Evolutionary conservation across 495 filamentous ascomycete genomes (phyloP), one percentile per base, ranked within the genome.

Genomic region (Polyplosphaeria fusca): DNA sequence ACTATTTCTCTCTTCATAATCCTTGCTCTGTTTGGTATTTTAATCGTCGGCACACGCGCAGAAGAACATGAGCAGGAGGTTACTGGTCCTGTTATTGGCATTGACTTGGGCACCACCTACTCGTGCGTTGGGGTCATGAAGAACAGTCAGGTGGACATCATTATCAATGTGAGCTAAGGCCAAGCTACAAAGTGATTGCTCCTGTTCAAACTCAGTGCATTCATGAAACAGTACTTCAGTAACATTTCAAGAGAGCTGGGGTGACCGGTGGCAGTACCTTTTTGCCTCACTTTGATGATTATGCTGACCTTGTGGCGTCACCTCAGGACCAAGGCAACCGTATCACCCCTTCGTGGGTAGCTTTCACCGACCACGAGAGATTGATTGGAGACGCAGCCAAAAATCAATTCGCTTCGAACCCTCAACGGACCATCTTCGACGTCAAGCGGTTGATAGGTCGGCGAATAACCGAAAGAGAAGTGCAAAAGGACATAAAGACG

Each of bases 111-210:
- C 74, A 97, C 92, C 45, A 97, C 92, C 46, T 97, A 97, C 80
- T 95, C 89, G 65, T 97, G 92, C 75, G 92, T 96, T 64, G 92
- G 91, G 86, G 87, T 97, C 66, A 96, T 96, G 93, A 90, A 93
- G 68, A 87, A 89, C 72, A 91, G 92, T 70, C 95, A 95, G 76
- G 93, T 97, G 52, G 93, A 97, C 26, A 63, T 63, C 25, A 26
- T 63, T 9, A 47, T 41, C 37, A 62, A 62, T 54, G 52, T n/a
- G n/a, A n/a, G n/a, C 47, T 19, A 52, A 61, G 27, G 55, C 47
- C 22, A 58, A 37, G 47, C n/a, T 42, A 16, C n/a, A n/a, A n/a
- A n/a, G n/a, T n/a, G n/a, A n/a, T n/a, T n/a, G n/a, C n/a, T n/a
- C n/a, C n/a, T n/a, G n/a, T n/a, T n/a, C n/a, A n/a, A n/a, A n/a